Base-by-base conservation (phyloP, 805 yeast genomes). In the Saccharomycopsis babjevae region DNA sequence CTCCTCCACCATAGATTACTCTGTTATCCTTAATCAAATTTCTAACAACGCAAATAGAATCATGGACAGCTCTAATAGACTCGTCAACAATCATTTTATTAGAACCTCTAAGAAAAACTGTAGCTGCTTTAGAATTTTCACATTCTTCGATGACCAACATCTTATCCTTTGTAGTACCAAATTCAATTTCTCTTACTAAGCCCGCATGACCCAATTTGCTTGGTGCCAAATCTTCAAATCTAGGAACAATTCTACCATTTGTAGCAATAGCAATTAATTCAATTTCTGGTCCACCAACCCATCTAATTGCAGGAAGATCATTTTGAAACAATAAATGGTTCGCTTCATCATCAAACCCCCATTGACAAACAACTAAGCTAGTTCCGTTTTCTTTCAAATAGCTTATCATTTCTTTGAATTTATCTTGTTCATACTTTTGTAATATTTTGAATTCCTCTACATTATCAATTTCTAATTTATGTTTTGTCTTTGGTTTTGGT, bases 1-100 rank as follows among this genome's bases (percentile, higher is more conserved):
- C 96, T 67, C 99, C 99, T 68, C 99, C 99, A 65, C 99, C 99
- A 70, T 94, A 94, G n/a, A 96, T 97, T 55, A 94, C 89, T 73
- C 97, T 83, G 72, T 84, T 86, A 73, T 96, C 98, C 69, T 86
- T 83, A 58, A 96, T 86, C 71, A 94, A 82, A 76, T 94, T 96
- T 77, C 99, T 88, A 34, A 94, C 99, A 54, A 96, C 99, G 77
- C 99, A 93, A 61, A 94, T 77, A 8, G 99, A 89, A 72, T 94
- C 99, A 70, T 94, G 98, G 62, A 94, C 79, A 1, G 99, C 97
- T 73, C 99, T 86, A 66, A 89, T 83, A 58, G 97, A 96, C 77
- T 94, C 99, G 70, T 93, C 99, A 36, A 89, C 93, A 69, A 96
- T 90, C 99, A 94, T 96, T 74, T 89, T 92, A 75, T 92, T 94